phyloP scores from a whole-genome alignment of 208 protist species.

The Acanthamoeba lugdunensis region DNA sequence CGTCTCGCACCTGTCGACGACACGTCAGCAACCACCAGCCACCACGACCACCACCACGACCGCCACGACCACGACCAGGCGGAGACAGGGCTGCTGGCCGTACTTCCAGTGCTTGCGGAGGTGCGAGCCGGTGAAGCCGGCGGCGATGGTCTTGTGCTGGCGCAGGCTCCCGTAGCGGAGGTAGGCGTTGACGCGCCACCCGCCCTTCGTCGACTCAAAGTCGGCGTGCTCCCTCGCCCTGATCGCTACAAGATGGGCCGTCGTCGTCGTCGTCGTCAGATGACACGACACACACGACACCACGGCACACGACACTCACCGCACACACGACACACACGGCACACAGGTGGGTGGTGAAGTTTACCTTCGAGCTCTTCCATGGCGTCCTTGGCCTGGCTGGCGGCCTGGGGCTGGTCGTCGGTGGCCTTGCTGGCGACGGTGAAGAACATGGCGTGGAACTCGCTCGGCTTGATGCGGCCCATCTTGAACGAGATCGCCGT shows the following conservation, averaged over 20 bases:
- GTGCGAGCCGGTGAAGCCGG: conserved; percentile 33
- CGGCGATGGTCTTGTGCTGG: conserved; percentile 24
- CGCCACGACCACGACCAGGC: no score
- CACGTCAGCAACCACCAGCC: background rate
- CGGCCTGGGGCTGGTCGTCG: background rate
- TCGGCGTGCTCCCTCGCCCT: conserved; percentile 20
- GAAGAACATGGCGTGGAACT: conserved; percentile 65
- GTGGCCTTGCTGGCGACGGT: background rate
- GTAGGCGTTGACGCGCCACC: conserved; percentile 33
- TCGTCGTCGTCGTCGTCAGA: background rate
- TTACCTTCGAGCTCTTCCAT: conserved; percentile 66
- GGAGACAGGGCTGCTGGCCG: background rate
- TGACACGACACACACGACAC: background rate
- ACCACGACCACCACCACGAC: background rate
- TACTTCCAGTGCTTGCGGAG: conserved; percentile 60
- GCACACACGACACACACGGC: background rate
- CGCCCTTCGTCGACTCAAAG: conserved; percentile 67
- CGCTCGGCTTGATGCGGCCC: conserved; percentile 44
- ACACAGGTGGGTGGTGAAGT: background rate
- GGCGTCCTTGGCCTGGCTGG: conserved; percentile 56
- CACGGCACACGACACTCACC: background rate
- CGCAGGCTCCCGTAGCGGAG: conserved; percentile 34
- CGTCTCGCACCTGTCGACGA: background rate
- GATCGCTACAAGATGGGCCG: background rate
- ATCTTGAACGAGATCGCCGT: conserved; percentile 30